phyloP scores from a whole-genome alignment of 495 filamentous ascomycete genomes.

The Hypoxylon fragiforme region DNA sequence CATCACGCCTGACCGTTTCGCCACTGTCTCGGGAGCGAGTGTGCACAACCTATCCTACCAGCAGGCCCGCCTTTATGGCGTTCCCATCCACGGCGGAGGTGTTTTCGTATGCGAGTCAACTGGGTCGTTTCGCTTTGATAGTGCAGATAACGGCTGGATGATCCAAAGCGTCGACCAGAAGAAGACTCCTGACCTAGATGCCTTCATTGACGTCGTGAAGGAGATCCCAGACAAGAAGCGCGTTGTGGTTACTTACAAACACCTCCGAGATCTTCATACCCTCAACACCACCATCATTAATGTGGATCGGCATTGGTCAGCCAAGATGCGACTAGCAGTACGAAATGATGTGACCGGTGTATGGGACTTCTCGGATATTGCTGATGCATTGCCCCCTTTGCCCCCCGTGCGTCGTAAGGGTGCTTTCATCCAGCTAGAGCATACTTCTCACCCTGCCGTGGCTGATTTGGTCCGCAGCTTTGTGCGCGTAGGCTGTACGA shows the following conservation, averaged over 20 bases:
- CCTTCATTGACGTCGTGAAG: conserved; percentile 92
- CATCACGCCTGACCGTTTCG: conserved; percentile 95
- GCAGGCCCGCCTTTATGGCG: conserved; percentile 89
- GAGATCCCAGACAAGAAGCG: conserved; percentile 84
- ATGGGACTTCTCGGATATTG: conserved; percentile 92
- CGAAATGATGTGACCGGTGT: conserved; percentile 88
- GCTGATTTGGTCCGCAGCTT: conserved; percentile 93
- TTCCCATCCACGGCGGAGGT: conserved; percentile 72
- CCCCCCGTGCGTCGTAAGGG: conserved; percentile 73
- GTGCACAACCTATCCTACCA: conserved; percentile 98
- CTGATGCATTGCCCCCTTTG: conserved; percentile 73
- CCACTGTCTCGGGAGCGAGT: conserved; percentile 87
- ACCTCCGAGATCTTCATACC: conserved; percentile 92
- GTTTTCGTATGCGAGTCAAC: conserved; percentile 95
- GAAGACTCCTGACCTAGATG: conserved; percentile 79
- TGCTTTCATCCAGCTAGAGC: conserved; percentile 87
- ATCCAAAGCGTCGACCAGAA: conserved; percentile 87
- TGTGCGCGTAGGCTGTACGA: conserved; percentile 84
- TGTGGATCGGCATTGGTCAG: conserved; percentile 92
- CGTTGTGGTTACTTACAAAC: conserved; percentile 92
- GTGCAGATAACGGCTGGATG: conserved; percentile 87
- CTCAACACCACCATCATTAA: conserved; percentile 89
- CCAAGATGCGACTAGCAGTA: conserved; percentile 89
- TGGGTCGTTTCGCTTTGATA: conserved; percentile 93
- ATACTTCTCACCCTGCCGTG: conserved; percentile 84